Conservation (phyloP, 192 early-diverging fungal species). For the Funneliformis geosporum region DNA sequence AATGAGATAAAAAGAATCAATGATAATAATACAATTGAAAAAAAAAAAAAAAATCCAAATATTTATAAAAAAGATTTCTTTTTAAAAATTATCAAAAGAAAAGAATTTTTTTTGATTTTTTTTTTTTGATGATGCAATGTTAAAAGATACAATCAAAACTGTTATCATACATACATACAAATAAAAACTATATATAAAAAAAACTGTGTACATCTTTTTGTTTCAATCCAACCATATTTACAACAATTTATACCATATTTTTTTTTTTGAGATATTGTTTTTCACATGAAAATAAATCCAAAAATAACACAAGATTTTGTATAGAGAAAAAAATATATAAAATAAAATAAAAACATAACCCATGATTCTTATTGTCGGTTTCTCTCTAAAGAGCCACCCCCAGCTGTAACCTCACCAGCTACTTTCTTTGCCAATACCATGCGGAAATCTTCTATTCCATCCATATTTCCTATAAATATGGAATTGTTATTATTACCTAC, state of each 20-base stretch:
- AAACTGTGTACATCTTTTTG: background rate
- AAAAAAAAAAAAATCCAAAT: no score
- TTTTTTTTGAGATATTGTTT: background rate
- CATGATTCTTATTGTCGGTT: constrained; percentile 12
- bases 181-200: background rate
- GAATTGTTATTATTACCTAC: constrained; percentile 1
- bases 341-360: background rate
- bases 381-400: constrained; percentile 24
- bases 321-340: background rate
- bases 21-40: no score
- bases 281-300: background rate
- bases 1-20: no score
- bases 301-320: background rate
- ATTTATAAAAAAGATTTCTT: no score
- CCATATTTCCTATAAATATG: background rate
- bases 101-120: background rate
- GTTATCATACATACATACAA: background rate
- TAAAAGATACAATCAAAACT: background rate
- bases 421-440: constrained; percentile 26
- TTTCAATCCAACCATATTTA: background rate
- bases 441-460: constrained; percentile 17
- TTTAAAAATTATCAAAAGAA: no score
- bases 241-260: background rate
- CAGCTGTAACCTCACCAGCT: constrained; percentile 25
- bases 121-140: background rate